Base-by-base conservation (phyloP, 768 basidiomycete genomes). In the Podaxis carcinomalis region DNA sequence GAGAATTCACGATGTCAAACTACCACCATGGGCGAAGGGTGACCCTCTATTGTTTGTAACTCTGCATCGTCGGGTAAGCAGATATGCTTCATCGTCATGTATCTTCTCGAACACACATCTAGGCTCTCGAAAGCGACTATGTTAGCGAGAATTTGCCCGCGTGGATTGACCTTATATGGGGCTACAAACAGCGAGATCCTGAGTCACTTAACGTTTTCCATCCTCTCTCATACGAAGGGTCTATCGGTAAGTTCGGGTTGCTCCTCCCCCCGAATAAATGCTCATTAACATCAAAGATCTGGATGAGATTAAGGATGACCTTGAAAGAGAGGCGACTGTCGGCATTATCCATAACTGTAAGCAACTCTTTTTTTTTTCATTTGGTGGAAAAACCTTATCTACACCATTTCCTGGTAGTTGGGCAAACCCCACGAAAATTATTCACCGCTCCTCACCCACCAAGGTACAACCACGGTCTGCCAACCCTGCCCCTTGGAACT, bases 81-180 rank as follows among this genome's bases (percentile, higher is more conserved):
- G 7, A 32, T 2, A 42, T 23, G 47, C 35, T 13, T 19, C 3
- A 36, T 25, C 3, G 47, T 2, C n/a, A 35, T 16, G 2, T 35
- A 4, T 37, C 10, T 11, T 27, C 28, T 25, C 14, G 14, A 51
- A 28, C n/a, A 19, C 52, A 53, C 37, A 2, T 35, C n/a, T 50
- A 93, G 91, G 93, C 93, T 0, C 79, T 96, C 19, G 94, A 98
- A 74, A 95, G 93, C 65, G 82, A 88, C 49, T 83, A 87, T 65
- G 95, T 94, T 56, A 93, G 92, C 74, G 85, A 90, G 64, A 80
- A 90, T 65, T 78, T 98, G 10, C 87, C 90, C 0, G 81, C 83
- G 9, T 97, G 95, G 95, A 95, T 98, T 65, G 95, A 98, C 68
- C 80, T 97, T 32, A 91, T 95, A 55, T 98, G 95, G 92, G 92